phyloP scores from a whole-genome alignment of 2,329 filamentous ascomycete genomes.

The Penicillium sclerotigenum region DNA sequence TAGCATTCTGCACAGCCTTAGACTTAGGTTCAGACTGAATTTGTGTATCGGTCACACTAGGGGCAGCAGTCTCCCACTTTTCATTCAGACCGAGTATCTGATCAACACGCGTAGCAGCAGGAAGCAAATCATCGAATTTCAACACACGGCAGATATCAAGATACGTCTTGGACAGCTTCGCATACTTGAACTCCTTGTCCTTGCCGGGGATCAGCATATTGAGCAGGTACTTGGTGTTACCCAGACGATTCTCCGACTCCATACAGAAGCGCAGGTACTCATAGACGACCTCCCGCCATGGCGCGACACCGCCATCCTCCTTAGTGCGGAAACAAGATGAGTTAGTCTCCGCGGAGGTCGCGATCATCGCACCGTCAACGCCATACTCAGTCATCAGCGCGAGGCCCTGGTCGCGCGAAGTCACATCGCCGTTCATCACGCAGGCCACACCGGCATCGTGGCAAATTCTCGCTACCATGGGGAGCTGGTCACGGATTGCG shows the following conservation, averaged over 20 bases:
- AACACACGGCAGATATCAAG: constrained; percentile 64
- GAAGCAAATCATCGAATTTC: constrained; percentile 60
- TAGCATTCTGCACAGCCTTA: constrained; percentile 34
- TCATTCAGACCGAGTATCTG: constrained; percentile 45
- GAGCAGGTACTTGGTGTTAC: constrained; percentile 90
- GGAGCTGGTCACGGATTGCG: constrained; percentile 80
- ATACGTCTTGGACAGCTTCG: constrained; percentile 70
- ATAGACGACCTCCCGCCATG: constrained; percentile 74
- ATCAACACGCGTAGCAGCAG: constrained; percentile 65
- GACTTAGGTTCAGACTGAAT: constrained; percentile 4
- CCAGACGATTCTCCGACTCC: constrained; percentile 78
- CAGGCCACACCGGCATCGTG: constrained; percentile 83
- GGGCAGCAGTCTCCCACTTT: constrained; percentile 24
- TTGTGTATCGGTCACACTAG: constrained; percentile 1
- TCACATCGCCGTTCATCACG: constrained; percentile 93
- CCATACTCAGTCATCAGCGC: constrained; percentile 71
- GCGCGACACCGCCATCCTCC: constrained; percentile 65
- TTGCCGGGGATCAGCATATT: constrained; percentile 84
- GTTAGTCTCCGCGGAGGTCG: constrained; percentile 86
- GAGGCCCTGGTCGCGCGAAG: constrained; percentile 67
- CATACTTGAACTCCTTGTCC: constrained; percentile 57
- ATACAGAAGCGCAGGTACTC: constrained; percentile 71
- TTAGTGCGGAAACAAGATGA: constrained; percentile 76
- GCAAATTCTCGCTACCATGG: constrained; percentile 79
- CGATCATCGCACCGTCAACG: constrained; percentile 97